Conservation (phyloP, 257 asterid genomes). For the Plantago elongata region DNA sequence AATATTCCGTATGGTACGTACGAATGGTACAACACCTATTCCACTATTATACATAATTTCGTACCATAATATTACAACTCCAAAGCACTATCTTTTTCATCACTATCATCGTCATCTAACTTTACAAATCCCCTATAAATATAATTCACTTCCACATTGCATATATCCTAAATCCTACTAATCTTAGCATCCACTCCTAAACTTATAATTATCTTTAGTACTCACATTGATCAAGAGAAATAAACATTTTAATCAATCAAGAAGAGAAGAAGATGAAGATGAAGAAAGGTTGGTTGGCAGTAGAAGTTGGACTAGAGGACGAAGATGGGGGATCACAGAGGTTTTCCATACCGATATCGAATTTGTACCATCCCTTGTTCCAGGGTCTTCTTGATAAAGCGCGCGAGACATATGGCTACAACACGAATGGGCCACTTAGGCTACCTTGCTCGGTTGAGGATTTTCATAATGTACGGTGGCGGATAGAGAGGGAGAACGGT, state of each 20-base stretch:
- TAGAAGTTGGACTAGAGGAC: slow-evolving; percentile 27
- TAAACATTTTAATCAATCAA: background rate
- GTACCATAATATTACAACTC: slow-evolving; percentile 4
- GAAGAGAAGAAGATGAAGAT: slow-evolving; percentile 15
- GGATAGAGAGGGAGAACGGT: slow-evolving; percentile 25
- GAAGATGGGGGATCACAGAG: slow-evolving; percentile 23
- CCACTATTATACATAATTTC: background rate
- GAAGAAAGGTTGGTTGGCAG: slow-evolving; percentile 22
- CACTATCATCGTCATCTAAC: background rate
- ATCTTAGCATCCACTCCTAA: no score
- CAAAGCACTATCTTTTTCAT: background rate
- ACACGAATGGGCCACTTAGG: slow-evolving; percentile 28
- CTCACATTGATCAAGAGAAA: background rate
- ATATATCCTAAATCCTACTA: no score
- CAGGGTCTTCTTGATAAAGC: slow-evolving; percentile 37
- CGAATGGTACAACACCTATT: slow-evolving; percentile 7
- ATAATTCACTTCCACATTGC: background rate
- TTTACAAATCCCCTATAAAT: background rate
- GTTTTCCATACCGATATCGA: slow-evolving; percentile 35
- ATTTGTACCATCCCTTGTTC: slow-evolving; percentile 34
- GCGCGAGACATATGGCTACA: slow-evolving; percentile 37
- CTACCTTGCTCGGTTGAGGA: slow-evolving; percentile 49
- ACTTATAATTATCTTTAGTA: no score
- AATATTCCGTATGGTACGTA: slow-evolving; percentile 10
- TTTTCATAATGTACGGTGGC: slow-evolving; percentile 35